Conservation (phyloP, 2,329 filamentous ascomycete genomes). For the Fusarium verrucosum region DNA sequence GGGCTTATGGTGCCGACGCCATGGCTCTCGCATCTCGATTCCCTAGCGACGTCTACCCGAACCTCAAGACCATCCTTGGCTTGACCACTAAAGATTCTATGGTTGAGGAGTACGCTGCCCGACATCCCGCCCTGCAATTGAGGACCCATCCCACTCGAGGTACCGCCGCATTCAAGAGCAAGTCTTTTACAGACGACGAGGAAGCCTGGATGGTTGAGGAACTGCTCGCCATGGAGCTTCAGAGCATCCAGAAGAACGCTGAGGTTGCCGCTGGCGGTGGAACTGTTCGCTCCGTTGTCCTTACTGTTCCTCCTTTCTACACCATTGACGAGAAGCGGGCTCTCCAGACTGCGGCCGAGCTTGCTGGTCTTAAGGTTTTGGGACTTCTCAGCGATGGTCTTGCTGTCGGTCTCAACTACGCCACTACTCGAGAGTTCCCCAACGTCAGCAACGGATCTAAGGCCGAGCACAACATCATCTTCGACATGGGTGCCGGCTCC, state of each 20-base stretch:
- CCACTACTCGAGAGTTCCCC: slow-evolving; percentile 88
- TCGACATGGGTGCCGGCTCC: slow-evolving; percentile 97
- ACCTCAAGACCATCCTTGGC: slow-evolving; percentile 91
- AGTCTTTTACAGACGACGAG: slow-evolving; percentile 67
- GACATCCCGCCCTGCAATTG: slow-evolving; percentile 82
- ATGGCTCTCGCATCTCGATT: slow-evolving; percentile 87
- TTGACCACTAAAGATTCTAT: slow-evolving; percentile 68
- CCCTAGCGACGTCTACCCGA: slow-evolving; percentile 92
- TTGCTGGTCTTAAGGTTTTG: slow-evolving; percentile 88
- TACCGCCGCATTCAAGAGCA: slow-evolving; percentile 85
- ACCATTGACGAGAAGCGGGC: slow-evolving; percentile 90
- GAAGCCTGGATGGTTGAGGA: slow-evolving; percentile 86
- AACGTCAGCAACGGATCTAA: slow-evolving; percentile 82
- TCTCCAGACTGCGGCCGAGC: slow-evolving; percentile 81
- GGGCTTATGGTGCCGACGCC: slow-evolving; percentile 91
- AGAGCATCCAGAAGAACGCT: slow-evolving; percentile 89
- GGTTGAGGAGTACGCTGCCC: slow-evolving; percentile 74
- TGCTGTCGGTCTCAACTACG: slow-evolving; percentile 94
- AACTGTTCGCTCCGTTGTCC: slow-evolving; percentile 81
- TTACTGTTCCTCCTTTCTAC: slow-evolving; percentile 91
- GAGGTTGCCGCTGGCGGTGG: slow-evolving; percentile 82
- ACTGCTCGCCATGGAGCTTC: slow-evolving; percentile 93
- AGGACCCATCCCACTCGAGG: slow-evolving; percentile 67
- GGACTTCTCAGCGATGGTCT: slow-evolving; percentile 88
- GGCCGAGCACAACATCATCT: slow-evolving; percentile 91